These are phyloP conservation scores for Aspergillus hortae DNA, from an alignment of 2,329 filamentous ascomycete genomes.

Conservation along the genomic window DNA sequence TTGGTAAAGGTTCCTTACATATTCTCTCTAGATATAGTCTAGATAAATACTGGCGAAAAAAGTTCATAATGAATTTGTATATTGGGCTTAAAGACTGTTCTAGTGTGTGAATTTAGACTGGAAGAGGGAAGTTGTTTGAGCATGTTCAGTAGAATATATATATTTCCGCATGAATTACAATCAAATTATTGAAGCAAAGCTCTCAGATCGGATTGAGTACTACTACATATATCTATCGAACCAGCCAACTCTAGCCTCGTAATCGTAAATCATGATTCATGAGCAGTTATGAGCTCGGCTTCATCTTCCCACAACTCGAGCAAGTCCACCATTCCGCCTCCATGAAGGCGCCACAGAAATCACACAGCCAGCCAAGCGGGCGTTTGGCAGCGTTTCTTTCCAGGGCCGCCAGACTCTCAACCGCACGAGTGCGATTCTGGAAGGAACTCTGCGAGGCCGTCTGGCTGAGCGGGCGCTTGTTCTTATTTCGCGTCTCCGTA, in stretches of 20 bases:
- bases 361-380: constrained; percentile 58
- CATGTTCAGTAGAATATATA: no score
- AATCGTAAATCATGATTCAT: background rate
- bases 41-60: no score
- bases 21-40: no score
- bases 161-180: no score
- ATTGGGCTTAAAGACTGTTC: no score
- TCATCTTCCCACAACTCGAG: constrained; percentile 58
- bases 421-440: constrained; percentile 28
- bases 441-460: constrained; percentile 18
- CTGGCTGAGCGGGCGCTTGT: constrained; percentile 20
- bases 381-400: constrained; percentile 43
- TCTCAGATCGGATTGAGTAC: background rate
- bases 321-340: constrained; percentile 65
- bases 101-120: no score
- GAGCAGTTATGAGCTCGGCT: constrained; percentile 42
- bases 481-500: constrained; percentile 12
- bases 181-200: background rate
- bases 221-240: background rate
- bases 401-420: constrained; percentile 36
- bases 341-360: constrained; percentile 59
- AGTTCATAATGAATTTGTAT: no score
- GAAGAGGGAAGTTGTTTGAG: no score
- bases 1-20: no score
- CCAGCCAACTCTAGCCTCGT: background rate